Evolutionary conservation across 179 eudicot genomes (phyloP).

Genomic region (Actinidia arguta): DNA sequence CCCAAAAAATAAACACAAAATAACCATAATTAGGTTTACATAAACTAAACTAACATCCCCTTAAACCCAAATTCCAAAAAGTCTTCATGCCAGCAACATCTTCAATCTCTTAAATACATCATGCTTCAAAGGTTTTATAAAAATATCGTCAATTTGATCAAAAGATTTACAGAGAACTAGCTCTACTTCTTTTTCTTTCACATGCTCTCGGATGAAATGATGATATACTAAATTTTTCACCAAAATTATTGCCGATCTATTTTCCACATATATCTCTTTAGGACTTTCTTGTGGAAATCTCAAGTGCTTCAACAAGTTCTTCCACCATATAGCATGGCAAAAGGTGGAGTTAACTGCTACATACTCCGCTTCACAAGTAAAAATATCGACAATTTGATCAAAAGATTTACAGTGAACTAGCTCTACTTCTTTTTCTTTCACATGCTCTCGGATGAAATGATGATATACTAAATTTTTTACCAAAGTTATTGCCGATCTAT

Average conservation of each 20-base stretch:
- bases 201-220: background rate
- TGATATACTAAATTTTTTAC: background rate
- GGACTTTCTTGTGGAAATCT: background rate
- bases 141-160: background rate
- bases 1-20: too few relatives aligned
- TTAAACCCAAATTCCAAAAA: background rate
- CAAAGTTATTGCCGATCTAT: background rate
- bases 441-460: too few relatives aligned
- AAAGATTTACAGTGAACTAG: too few relatives aligned
- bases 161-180: background rate
- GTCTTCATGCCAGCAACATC: background rate
- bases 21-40: too few relatives aligned
- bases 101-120: background rate
- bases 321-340: background rate
- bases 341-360: background rate
- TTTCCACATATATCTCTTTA: background rate
- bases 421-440: too few relatives aligned
- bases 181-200: background rate
- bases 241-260: background rate
- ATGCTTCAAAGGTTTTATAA: background rate
- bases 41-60: too few relatives aligned
- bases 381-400: background rate
- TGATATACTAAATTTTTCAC: background rate
- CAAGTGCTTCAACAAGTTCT: too few relatives aligned
- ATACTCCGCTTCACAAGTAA: background rate